phyloP scores from a whole-genome alignment of 1,284 basidiomycete species.

The Papiliotrema laurentii region DNA sequence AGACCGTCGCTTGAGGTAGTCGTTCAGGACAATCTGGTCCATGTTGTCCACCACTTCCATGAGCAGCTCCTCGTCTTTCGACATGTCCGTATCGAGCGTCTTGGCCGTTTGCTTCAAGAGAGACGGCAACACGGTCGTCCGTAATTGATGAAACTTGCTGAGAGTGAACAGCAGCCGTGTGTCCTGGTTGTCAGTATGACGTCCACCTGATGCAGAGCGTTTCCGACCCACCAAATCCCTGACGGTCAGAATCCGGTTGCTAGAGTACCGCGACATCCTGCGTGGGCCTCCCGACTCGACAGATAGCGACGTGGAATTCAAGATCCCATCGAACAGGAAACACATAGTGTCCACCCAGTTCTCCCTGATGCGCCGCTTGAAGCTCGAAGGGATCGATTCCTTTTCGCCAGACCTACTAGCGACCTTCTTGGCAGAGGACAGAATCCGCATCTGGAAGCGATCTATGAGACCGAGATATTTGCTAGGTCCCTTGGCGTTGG shows the following conservation, averaged over 20 bases:
- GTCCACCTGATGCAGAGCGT: background rate
- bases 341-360: constrained; percentile 85
- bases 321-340: constrained; percentile 82
- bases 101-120: constrained; percentile 77
- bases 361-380: constrained; percentile 66
- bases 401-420: constrained; percentile 47
- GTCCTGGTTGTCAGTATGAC: constrained; percentile 55
- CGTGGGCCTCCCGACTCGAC: constrained; percentile 5
- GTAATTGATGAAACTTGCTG: constrained; percentile 80
- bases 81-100: constrained; percentile 68
- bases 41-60: constrained; percentile 73
- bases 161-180: constrained; percentile 82
- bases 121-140: constrained; percentile 64
- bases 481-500: constrained; percentile 51
- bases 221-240: constrained; percentile 22
- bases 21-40: constrained; percentile 81
- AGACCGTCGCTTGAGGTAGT: constrained; percentile 76
- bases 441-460: constrained; percentile 75
- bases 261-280: constrained; percentile 16
- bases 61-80: constrained; percentile 72
- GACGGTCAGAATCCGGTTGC: constrained; percentile 56
- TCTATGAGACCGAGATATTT: constrained; percentile 67
- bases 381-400: constrained; percentile 33
- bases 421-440: constrained; percentile 73
- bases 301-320: constrained; percentile 59